Conservation (phyloP, 192 early-diverging fungal species). For the Coemansia sp. region DNA sequence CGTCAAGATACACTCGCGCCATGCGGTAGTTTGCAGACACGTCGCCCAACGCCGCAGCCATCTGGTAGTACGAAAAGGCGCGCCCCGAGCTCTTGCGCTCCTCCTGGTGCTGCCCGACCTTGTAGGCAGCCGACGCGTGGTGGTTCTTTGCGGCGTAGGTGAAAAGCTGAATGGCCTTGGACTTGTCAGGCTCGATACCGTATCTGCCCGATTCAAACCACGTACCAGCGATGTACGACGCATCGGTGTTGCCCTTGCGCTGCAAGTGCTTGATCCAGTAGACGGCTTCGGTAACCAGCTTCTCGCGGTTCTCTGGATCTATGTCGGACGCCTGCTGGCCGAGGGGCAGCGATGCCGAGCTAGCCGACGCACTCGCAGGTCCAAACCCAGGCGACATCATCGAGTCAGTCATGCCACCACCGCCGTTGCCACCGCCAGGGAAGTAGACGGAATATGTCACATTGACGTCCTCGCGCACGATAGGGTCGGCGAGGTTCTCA, state of each 20-base stretch:
- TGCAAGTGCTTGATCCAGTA: conserved; percentile 78
- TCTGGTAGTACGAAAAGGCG: conserved; percentile 71
- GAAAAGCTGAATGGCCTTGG: conserved; percentile 72
- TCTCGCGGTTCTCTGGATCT: conserved; percentile 51
- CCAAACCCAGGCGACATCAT: conserved; percentile 10
- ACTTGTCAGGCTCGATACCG: conserved; percentile 59
- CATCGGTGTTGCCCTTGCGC: conserved; percentile 71
- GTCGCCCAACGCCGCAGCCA: conserved; percentile 70
- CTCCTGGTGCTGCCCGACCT: conserved; percentile 67
- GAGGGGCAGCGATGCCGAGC: conserved; percentile 54
- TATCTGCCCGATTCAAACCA: conserved; percentile 74
- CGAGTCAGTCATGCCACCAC: conserved; percentile 15
- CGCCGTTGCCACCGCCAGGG: conserved; percentile 34
- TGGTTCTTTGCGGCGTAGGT: conserved; percentile 68
- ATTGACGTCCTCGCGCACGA: conserved; percentile 53
- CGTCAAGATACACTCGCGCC: conserved; percentile 75
- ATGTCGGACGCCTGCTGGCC: conserved; percentile 51
- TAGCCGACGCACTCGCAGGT: conserved; percentile 31
- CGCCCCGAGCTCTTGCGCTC: conserved; percentile 64
- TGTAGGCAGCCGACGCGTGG: conserved; percentile 68
- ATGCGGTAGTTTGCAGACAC: conserved; percentile 74
- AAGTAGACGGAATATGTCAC: conserved; percentile 58
- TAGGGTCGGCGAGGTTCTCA: conserved; percentile 56
- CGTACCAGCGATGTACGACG: conserved; percentile 73
- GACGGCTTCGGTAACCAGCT: conserved; percentile 64